Base-by-base conservation (phyloP, 1,284 basidiomycete genomes). In the Leccinum solheimii region DNA sequence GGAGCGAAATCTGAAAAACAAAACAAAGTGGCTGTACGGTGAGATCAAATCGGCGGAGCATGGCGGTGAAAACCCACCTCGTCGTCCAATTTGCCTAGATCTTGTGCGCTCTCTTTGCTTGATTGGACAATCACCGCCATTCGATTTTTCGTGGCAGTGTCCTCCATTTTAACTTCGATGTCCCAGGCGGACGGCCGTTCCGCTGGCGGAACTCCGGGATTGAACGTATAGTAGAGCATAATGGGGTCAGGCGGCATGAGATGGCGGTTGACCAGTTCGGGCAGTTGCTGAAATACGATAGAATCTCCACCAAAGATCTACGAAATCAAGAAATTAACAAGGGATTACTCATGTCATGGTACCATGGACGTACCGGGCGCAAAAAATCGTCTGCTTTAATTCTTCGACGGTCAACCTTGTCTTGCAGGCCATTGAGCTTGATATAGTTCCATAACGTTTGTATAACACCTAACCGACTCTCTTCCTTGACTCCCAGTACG, bases 401-500 rank as follows among this genome's bases (percentile, higher is more conserved):
- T 58, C 89, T 78, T 53, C 91, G 86, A 60, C 90, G 84, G 75
- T 98, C 95, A 0, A 88, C 86, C 72, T 96, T 95, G 75, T 98
- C 95, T 76, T 97, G 93, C 19, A 98, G 81, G 23, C 88, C 87
- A 64, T 92, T 83, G 19, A 90, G 79, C 75, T 97, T 97, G 77
- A 98, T 91, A 69, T 97, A 95, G 69, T 90, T 92, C 96, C 96
- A 98, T 10, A 98, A 75, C 0, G 92, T 86, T 61, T 92, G 88
- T 45, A 98, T 84, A 19, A 94, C 85, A 11, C 90, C 93, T 11
- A 90, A 80, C 26, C 94, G 84, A 43, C 92, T 95, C 43, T 94
- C 95, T 73, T 98, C 93, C 65, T 90, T 90, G 68, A 97, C 82
- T 23, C 88, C 90, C 45, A 98, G 80, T 32, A 97, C 76, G 50